Conservation (phyloP, 2,329 filamentous ascomycete genomes). For the Helicocarpus griseus region DNA sequence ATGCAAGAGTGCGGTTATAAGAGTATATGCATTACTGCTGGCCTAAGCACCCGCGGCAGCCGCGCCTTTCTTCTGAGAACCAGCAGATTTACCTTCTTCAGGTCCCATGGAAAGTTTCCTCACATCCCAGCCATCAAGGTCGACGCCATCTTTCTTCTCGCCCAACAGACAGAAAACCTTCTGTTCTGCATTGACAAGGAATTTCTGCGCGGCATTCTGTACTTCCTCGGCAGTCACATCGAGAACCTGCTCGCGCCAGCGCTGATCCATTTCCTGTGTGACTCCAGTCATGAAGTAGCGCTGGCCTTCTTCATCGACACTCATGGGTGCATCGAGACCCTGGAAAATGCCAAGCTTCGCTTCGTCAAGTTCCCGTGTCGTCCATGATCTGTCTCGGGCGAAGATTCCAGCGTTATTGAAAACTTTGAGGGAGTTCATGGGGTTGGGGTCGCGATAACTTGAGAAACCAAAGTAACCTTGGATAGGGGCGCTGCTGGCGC, state of each 20-base stretch:
- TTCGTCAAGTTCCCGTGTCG: constrained; percentile 78
- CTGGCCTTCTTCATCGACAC: constrained; percentile 83
- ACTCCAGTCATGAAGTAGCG: constrained; percentile 74
- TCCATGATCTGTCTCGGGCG: constrained; percentile 74
- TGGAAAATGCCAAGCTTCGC: constrained; percentile 96
- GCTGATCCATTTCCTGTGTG: constrained; percentile 81
- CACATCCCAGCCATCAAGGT: constrained; percentile 60
- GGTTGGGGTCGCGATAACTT: constrained; percentile 93
- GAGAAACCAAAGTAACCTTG: constrained; percentile 90
- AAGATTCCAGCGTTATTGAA: constrained; percentile 76
- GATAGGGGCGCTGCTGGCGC: constrained; percentile 69
- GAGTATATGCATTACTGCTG: neutral
- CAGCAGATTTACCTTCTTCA: constrained; percentile 4
- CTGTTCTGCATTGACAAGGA: constrained; percentile 58
- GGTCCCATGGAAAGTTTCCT: constrained; percentile 58
- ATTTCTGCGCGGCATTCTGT: constrained; percentile 68
- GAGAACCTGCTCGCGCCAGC: constrained; percentile 69
- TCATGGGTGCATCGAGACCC: constrained; percentile 74
- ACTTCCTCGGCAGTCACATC: constrained; percentile 79
- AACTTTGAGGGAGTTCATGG: constrained; percentile 73
- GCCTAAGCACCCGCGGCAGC: constrained; percentile 20
- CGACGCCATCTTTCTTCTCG: constrained; percentile 68
- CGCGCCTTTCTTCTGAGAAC: constrained; percentile 7
- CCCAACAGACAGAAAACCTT: constrained; percentile 66
- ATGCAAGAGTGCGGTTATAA: neutral